phyloP scores from a whole-genome alignment of 345 rosid species.

The Linum trigynum region DNA sequence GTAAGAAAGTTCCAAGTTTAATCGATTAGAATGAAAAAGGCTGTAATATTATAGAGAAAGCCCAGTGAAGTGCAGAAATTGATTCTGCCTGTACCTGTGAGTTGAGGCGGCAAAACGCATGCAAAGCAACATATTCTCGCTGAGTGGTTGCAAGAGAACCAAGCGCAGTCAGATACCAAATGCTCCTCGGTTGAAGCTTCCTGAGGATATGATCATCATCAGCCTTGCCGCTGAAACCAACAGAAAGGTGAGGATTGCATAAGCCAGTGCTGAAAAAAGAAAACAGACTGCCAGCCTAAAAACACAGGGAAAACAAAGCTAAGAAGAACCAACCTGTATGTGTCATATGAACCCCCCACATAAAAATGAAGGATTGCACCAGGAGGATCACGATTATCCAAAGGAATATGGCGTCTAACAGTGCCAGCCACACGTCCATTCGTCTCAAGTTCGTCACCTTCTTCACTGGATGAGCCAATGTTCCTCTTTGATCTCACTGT shows the following conservation, averaged over 20 bases:
- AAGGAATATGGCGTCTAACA: slow-evolving; percentile 74
- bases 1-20: slow-evolving; percentile 5
- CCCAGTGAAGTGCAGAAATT: not conserved
- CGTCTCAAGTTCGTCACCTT: slow-evolving; percentile 61
- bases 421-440: slow-evolving; percentile 90
- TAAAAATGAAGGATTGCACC: slow-evolving; percentile 98
- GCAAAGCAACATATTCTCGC: slow-evolving; percentile 96
- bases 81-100: slow-evolving; percentile 47
- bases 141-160: slow-evolving; percentile 99
- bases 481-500: slow-evolving; percentile 53
- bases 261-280: not conserved
- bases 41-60: slow-evolving; percentile 13
- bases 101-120: slow-evolving; percentile 95
- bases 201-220: slow-evolving; percentile 78
- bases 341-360: slow-evolving; percentile 73
- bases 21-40: not conserved
- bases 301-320: not conserved
- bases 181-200: slow-evolving; percentile 75
- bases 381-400: slow-evolving; percentile 91
- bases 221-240: slow-evolving; percentile 39
- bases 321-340: slow-evolving; percentile 41
- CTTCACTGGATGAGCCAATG: slow-evolving; percentile 28
- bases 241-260: not conserved
- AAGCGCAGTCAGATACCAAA: slow-evolving; percentile 87
- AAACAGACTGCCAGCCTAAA: not conserved